Conservation (phyloP, 2,329 filamentous ascomycete species). For the Colletotrichum gloeosporioides region DNA sequence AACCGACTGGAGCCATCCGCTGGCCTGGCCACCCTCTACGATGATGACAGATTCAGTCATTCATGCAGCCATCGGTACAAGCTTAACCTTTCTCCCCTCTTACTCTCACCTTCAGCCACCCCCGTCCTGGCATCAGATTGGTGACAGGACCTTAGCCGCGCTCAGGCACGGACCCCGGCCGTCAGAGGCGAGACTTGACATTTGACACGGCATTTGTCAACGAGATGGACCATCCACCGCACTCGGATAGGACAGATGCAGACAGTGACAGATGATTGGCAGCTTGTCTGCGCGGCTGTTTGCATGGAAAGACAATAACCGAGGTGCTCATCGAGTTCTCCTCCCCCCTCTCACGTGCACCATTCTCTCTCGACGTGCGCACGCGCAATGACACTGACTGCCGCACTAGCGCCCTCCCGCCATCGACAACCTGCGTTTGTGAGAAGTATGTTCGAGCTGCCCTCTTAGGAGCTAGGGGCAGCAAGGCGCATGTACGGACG, state of each 20-base stretch:
- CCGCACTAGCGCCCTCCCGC: not conserved
- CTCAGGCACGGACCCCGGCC: not conserved
- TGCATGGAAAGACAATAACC: no score
- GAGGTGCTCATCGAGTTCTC: not conserved
- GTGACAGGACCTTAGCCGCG: not conserved
- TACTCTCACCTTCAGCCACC: not conserved
- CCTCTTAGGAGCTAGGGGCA: not conserved
- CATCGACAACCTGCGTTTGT: not conserved
- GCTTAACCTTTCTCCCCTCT: not conserved
- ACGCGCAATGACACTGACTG: not conserved
- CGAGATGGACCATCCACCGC: not conserved
- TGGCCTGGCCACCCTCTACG: not conserved
- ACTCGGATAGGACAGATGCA: not conserved
- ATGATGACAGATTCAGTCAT: not conserved
- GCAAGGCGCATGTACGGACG: not conserved
- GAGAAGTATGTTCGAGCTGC: not conserved
- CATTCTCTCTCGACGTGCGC: not conserved
- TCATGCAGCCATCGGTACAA: not conserved
- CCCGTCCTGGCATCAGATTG: not conserved
- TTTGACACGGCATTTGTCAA: slow-evolving; percentile 8
- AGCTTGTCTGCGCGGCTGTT: not conserved
- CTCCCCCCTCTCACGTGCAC: not conserved
- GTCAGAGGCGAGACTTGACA: not conserved
- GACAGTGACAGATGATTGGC: not conserved
- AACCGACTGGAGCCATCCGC: not conserved